Evolutionary conservation across 305 asterid genomes (phyloP).

Genomic region (Monarda citriodora): DNA sequence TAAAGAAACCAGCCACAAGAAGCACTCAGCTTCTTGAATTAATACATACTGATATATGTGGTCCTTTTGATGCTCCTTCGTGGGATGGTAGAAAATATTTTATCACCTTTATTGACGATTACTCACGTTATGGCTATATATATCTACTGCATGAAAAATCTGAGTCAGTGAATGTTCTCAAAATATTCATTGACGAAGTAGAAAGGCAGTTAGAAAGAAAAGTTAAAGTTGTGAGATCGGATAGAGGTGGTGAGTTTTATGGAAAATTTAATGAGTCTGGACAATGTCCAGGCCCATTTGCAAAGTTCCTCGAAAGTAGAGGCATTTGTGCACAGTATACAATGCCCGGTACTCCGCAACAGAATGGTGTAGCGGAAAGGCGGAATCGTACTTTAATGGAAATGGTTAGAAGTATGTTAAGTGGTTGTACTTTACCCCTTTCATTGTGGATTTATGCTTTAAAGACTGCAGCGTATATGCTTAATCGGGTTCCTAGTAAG

Average conservation of each 20-base stretch:
- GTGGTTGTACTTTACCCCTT: not conserved
- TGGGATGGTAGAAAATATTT: no score
- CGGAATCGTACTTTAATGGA: no score
- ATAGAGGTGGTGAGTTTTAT: not conserved
- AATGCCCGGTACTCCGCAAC: no score
- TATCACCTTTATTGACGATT: not conserved
- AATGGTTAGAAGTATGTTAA: no score
- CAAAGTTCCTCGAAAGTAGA: not conserved
- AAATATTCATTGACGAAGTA: not conserved
- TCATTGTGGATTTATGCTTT: not conserved
- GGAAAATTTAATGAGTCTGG: not conserved
- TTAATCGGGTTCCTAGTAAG: not conserved
- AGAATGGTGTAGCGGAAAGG: no score
- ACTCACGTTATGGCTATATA: not conserved
- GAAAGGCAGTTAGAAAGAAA: not conserved
- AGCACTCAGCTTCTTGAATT: not conserved
- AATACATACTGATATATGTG: no score
- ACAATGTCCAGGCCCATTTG: not conserved
- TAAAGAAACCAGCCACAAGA: slow-evolving; percentile 18
- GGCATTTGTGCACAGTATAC: not conserved
- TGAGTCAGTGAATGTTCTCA: not conserved
- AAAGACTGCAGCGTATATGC: not conserved
- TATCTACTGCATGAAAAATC: not conserved
- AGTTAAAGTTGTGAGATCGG: no score
- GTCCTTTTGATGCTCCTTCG: not conserved